Percentiles rank a stretch among this genome's conserved stretches.
These are phyloP conservation scores for Leccinum boreale DNA, from an alignment of 768 basidiomycete genomes.

Conservation along the genomic window DNA sequence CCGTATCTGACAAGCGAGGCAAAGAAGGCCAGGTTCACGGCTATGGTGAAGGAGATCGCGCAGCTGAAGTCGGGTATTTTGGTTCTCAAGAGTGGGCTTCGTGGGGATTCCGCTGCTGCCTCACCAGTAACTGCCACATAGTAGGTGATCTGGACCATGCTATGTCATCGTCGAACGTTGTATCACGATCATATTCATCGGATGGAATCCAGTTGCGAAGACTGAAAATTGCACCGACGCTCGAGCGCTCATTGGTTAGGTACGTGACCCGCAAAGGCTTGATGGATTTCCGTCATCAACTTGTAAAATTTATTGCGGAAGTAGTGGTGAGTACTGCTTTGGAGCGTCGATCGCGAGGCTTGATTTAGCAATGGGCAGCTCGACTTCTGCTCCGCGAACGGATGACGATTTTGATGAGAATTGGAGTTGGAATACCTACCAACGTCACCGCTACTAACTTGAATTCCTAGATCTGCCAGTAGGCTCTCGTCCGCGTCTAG, in stretches of 20 bases:
- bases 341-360: conserved; percentile 16
- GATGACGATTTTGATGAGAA: not conserved
- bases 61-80: conserved; percentile 65
- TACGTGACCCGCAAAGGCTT: not conserved
- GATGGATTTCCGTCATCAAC: not conserved
- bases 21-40: conserved; percentile 74
- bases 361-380: conserved; percentile 12
- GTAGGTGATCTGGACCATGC: conserved; percentile 14
- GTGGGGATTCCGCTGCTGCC: conserved; percentile 27
- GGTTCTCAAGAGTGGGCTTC: conserved; percentile 46
- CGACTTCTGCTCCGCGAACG: not conserved
- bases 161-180: conserved; percentile 16
- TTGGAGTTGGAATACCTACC: conserved; percentile 1
- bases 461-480: conserved; percentile 7
- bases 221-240: not conserved
- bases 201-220: conserved; percentile 11
- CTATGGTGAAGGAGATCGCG: conserved; percentile 76
- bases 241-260: not conserved
- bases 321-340: conserved; percentile 14
- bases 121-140: conserved; percentile 25
- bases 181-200: conserved; percentile 16
- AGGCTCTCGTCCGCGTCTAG: not conserved
- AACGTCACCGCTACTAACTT: not conserved
- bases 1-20: conserved; percentile 66
- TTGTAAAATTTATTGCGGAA: not conserved